Evolutionary conservation across 805 yeast species (phyloP), one percentile per base, ranked within the genome.

Genomic region (Candida insectorum): DNA sequence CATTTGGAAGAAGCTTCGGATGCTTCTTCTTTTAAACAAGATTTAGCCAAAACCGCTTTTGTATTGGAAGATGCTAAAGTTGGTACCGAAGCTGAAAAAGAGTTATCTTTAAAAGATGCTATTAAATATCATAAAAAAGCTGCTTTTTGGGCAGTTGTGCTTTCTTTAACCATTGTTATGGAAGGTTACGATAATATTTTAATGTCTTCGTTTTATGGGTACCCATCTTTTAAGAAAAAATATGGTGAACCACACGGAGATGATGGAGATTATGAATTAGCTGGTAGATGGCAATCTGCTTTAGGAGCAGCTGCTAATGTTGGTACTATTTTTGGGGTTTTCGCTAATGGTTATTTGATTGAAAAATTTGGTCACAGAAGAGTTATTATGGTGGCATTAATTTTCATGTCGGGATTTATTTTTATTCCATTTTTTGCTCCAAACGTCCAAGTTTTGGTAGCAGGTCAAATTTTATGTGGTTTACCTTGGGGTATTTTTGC

Each of bases 301-400:
- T 48, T 60, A 30, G 44, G 52, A 18, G 48, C 49, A 54, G 41
- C 58, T 23, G 36, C 40, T 18, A 52, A 51, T 26, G 60, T 58
- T 16, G 74, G 74, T 24, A 60, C 60, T 35, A 57, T 74, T 32
- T 39, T 70, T 11, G 79, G 78, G 14, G 58, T 71, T 28, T 57
- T 64, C 33, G 34, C 56, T 20, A 65, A 65, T 18, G 76, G 76
- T 28, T 47, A 54, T 36, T 44, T 67, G 16, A 58, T 66, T 16
- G 77, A 71, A 34, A 47, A 48, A 26, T 54, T 59, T 35, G 79
- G 79, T 6, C 61, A 72, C 47, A 62, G 62, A 35, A 49, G 47
- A 47, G 60, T 64, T 13, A 44, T 56, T 44, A 52, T 52, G 48
- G 40, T 36, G 25, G 51, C 58, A n/a, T 48, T 61, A 40, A 35